Conservation (phyloP, 129 eudicot species). For the Chrysanthemum lavandulifolium region DNA sequence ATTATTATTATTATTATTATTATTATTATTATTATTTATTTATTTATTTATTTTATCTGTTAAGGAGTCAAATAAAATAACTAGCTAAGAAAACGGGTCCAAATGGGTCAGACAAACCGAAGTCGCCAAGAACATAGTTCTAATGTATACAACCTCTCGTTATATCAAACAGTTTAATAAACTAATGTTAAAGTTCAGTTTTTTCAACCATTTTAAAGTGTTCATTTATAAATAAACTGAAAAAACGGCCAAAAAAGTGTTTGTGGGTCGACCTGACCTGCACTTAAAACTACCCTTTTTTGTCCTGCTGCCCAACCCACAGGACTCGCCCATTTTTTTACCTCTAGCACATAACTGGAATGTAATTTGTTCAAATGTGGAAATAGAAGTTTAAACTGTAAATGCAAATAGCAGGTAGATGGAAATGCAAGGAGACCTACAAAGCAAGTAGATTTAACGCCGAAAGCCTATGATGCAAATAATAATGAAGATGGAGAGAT, state of each 20-base stretch:
- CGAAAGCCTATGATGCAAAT: constrained; percentile 23
- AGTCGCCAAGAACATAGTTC: not conserved
- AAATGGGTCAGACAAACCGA: not conserved
- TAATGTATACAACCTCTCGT: not conserved
- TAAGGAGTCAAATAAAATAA: too few relatives aligned
- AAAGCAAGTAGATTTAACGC: constrained; percentile 11
- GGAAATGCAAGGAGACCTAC: constrained; percentile 33
- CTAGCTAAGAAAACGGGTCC: too few relatives aligned
- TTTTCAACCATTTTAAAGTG: too few relatives aligned
- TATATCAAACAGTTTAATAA: too few relatives aligned
- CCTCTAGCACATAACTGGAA: not conserved
- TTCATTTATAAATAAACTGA: too few relatives aligned
- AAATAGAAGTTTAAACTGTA: constrained; percentile 13
- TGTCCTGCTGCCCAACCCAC: not conserved
- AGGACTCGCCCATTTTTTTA: not conserved
- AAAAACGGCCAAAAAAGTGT: too few relatives aligned
- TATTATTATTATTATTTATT: too few relatives aligned
- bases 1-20: too few relatives aligned
- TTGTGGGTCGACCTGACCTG: not conserved
- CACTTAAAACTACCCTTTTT: not conserved
- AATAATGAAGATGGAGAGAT: constrained; percentile 36
- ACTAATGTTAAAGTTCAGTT: too few relatives aligned
- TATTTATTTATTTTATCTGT: too few relatives aligned
- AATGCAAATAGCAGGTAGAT: constrained; percentile 31
- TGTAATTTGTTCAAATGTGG: constrained; percentile 3